Evolutionary conservation across 169 alveolate genomes (phyloP), one percentile per base, ranked within the genome.

Genomic region (Plasmodium vinckei): DNA sequence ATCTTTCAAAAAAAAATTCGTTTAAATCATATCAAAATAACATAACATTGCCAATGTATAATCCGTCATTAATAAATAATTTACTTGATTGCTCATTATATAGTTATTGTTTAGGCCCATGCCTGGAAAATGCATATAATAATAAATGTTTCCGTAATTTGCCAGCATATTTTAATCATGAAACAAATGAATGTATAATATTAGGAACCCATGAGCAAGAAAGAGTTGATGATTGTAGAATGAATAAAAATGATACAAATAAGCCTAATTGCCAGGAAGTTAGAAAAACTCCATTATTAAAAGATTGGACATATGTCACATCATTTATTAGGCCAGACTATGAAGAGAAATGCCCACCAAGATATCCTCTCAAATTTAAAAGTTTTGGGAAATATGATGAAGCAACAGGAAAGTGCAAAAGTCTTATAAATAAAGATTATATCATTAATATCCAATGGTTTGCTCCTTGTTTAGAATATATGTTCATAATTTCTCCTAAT

Each of bases 311-410:
- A 15, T 79, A 64, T 79, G 82, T 79, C 1, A 53, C 82, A 2
- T 79, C 89, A 53, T 79, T 79, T 54, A 67, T 79, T 42, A 79
- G 89, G 49, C 89, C 89, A 65, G 89, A 79, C 54, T 79, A 79
- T 79, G 89, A 79, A 79, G 73, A 65, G 56, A 79, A 79, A 67
- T 79, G 89, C 25, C 89, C 89, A n/a, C 82, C 89, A 17, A 39
- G 89, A 33, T 79, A 51, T 49, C 89, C 89, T 39, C 60, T 79
- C 15, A 79, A 79, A 33, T 53, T 60, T n/a, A 51, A 51, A 65
- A 53, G 54, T 65, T 79, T 79, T 79, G 89, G 89, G 13, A 79
- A 33, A 21, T 79, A 65, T 69, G 89, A 79, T 54, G 47, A 47
- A 79, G 46, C 39, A 23, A 79, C 89, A 53, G 89, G 89, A 67